Evolutionary conservation across 2,329 filamentous ascomycete genomes (phyloP), one percentile per base, ranked within the genome.

Genomic region (Aaosphaeria arxii): DNA sequence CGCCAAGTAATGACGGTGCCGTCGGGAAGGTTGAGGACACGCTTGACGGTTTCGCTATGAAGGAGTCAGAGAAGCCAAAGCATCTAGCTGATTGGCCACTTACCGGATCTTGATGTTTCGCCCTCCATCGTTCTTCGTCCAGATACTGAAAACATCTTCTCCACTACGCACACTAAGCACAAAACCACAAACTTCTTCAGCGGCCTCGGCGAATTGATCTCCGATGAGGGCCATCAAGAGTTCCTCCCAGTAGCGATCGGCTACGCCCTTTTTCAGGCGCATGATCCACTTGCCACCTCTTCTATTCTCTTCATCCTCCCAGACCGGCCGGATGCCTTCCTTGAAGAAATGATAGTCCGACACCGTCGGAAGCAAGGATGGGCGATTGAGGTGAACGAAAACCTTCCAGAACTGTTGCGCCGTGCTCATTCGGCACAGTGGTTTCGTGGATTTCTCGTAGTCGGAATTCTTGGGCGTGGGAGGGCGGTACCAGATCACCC

Each of bases 321-420:
- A 99, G 60, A 99, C 94, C 24, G 94, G 94, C 51, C 94, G 85
- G 52, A 99, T 91, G 46, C 91, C 92, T 66, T 94, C 91, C 73
- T 94, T 95, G 78, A 99, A 99, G 51, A 99, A 86, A 70, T 99
- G 94, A 68, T 96, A 99, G 73, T 99, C 94, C 28, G 91, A 96
- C 30, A 97, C 92, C 4, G 92, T 86, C 5, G 92, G 92, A 49
- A 99, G 78, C 32, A 81, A 77, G 33, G 91, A 97, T 2, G 95
- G 94, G 30, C 88, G 84, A 75, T 95, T 95, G 42, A 99, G 80
- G 71, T 97, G 91, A 46, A 82, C 78, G 68, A 96, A 97, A 35
- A 96, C 85, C 42, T 83, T 80, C 84, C 91, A 96, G 69, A 99
- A 97, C 50, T 94, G 88, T 73, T 97, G 91, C 43, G 83, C 90